Percentiles rank a stretch among this genome's conserved stretches.
phyloP scores from a whole-genome alignment of 2,329 filamentous ascomycete species.

The Mariannaea sp. region DNA sequence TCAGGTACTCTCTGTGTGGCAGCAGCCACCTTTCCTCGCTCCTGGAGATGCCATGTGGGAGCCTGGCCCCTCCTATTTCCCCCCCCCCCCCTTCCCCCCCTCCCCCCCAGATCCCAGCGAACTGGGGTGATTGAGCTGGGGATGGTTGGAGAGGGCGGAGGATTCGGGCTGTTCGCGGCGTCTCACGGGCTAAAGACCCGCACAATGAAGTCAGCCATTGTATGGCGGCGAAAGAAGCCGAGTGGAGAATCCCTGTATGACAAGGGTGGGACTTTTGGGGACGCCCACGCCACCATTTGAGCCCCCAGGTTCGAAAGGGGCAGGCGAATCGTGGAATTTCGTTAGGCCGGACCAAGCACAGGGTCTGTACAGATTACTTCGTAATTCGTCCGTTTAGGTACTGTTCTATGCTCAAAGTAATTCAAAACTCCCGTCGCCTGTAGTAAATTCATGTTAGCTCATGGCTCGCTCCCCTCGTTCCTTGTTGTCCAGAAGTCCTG shows the following conservation, averaged over 20 bases:
- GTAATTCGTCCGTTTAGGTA: too few relatives aligned
- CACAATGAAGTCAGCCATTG: constrained; percentile 32
- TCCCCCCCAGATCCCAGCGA: constrained; percentile 15
- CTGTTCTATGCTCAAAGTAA: too few relatives aligned
- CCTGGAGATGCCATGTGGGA: constrained; percentile 13
- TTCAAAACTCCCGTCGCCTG: too few relatives aligned
- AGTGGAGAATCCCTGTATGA: constrained; percentile 34
- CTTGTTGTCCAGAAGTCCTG: not conserved
- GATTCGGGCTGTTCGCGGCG: constrained; percentile 27
- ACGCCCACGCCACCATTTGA: constrained; percentile 14
- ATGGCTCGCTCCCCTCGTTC: too few relatives aligned
- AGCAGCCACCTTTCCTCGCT: constrained; percentile 13
- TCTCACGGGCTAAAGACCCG: constrained; percentile 27
- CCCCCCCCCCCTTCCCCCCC: too few relatives aligned
- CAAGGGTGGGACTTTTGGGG: constrained; percentile 1
- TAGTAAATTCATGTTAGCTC: too few relatives aligned
- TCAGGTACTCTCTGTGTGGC: too few relatives aligned
- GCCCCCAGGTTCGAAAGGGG: constrained; percentile 15
- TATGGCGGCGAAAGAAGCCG: constrained; percentile 15
- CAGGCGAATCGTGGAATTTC: constrained; percentile 15
- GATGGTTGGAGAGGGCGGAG: constrained; percentile 22
- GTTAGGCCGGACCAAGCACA: not conserved
- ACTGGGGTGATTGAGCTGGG: constrained; percentile 23
- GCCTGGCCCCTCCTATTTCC: constrained; percentile 15
- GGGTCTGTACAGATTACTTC: too few relatives aligned